Evolutionary conservation across 1,284 basidiomycete genomes (phyloP), one percentile per base, ranked within the genome.

Genomic region (Ustilago sp.): DNA sequence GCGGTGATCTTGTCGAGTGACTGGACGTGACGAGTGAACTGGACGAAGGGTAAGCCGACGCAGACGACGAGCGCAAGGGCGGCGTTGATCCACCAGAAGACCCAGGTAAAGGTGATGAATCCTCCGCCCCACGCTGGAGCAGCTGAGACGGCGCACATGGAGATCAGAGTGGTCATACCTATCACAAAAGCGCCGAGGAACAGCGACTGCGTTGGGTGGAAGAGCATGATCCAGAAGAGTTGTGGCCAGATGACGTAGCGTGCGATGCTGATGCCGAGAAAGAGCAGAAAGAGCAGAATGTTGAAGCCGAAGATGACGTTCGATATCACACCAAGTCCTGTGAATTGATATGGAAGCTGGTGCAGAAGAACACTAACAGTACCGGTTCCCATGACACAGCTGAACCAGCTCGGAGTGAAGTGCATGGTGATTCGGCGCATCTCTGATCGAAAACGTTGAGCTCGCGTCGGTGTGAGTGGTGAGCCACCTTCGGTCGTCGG

Each of bases 1-100:
- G 70, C 82, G 1, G 83, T 77, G 38, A 85, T 66, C 39, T 67
- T 68, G 60, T 89, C 87, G 5, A 91, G 82, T 1, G 89, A 87
- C 77, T 93, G 91, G 2, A 87, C 86, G 41, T 93, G 92, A 8
- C 87, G 86, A 0, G 90, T 90, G 65, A 90, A 89, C 91, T 93
- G 92, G 52, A 90, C 84, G 78, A 92, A 91, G 4, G 92, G 86
- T 66, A 91, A 87, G 9, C 90, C 90, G 83, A 92, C 90, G 73
- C 89, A 90, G 68, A 90, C 90, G 28, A 89, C 31, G 8, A 91
- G 81, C 1, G 92, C 90, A 23, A 92, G 77, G 1, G 88, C 85
- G 2, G 90, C 88, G 73, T 92, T 90, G 43, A 91, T 73, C 93
- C 92, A 93, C 93, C 93, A 94, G 11, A 92, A 81, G 1, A 83